These are phyloP conservation scores for Berberis vulgaris DNA, from an alignment of 164 flowering plant species.

Conservation along the genomic window DNA sequence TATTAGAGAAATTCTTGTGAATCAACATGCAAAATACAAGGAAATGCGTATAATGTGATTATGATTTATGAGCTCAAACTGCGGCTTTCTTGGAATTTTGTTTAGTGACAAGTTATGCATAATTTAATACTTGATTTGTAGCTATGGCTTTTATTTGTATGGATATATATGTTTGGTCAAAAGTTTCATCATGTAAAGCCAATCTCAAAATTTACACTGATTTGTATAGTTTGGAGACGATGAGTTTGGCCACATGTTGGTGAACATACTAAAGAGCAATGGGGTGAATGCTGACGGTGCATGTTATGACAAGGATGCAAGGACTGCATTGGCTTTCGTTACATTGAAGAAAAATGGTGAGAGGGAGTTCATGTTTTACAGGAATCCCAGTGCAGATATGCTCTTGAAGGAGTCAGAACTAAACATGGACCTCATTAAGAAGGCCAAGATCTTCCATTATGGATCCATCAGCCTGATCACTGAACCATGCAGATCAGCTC, in stretches of 20 bases:
- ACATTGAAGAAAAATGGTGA: conserved; percentile 47
- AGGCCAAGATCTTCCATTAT: conserved; percentile 7
- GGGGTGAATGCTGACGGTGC: conserved; percentile 47
- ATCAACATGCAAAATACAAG: too few species aligned
- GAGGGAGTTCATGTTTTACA: conserved; percentile 69
- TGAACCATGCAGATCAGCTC: not conserved
- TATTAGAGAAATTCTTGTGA: too few species aligned
- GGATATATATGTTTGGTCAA: too few species aligned
- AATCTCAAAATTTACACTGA: too few species aligned
- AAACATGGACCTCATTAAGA: conserved; percentile 35
- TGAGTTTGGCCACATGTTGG: conserved; percentile 71
- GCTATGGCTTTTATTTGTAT: too few species aligned
- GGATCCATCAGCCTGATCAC: not conserved
- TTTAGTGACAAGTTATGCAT: too few species aligned
- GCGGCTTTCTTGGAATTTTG: too few species aligned
- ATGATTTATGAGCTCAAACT: too few species aligned
- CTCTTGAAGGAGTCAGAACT: conserved; percentile 48
- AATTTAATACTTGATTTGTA: too few species aligned
- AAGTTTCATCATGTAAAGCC: too few species aligned
- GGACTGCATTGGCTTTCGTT: conserved; percentile 73
- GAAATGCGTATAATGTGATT: too few species aligned
- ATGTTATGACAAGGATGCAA: conserved; percentile 41
- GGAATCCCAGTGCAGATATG: conserved; percentile 80
- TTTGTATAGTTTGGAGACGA: conserved; percentile 37
- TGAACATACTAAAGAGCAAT: conserved; percentile 39